Base-by-base conservation (phyloP, 1,284 basidiomycete genomes). In the Anthracocystis setariae region DNA sequence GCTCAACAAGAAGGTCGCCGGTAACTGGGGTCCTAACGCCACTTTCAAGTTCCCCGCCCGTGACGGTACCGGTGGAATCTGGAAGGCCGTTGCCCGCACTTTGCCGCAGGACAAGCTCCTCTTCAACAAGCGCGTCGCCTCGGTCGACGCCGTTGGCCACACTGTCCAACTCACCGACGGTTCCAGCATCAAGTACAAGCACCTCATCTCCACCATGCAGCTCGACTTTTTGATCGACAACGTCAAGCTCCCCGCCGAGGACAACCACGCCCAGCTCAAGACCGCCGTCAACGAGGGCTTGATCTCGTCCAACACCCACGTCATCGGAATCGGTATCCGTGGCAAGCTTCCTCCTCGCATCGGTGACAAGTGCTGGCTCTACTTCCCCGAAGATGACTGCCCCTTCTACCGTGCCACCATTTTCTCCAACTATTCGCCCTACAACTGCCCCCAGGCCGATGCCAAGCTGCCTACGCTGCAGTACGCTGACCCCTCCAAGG, bases 321-420 rank as follows among this genome's bases (percentile, higher is more conserved):
- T 87, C 45, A 83, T 87, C 37, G 86, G 86, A 51, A 82, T 86
- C 48, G 86, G 86, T 48, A 84, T 87, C 57, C 83, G 86, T 54
- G 86, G 86, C 33, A 74, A 75, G 42, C 77, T 85, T 23, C 86
- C 86, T 8, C 81, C 84, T n/a, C 76, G 86, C 24, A 87, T 87
- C 50, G 86, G 85, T 29, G 86, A 86, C 81, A 87, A 86, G 78
- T 87, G 86, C 83, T 84, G 84, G 84, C 80, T 84, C 54, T 84
- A 84, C 82, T 84, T 84, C 81, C 85, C 85, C 39, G 86, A 86
- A 70, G 83, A 85, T 67, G 82, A 86, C 81, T 84, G 84, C 42
- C 86, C 86, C 37, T 87, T 86, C 83, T 87, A 87, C 83, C 84
- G 86, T 42, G 86, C 85, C 17, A 87, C 86, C 58, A 85, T 87